Conservation (phyloP, 2,329 filamentous ascomycete genomes). For the Aspergillus flavus region DNA sequence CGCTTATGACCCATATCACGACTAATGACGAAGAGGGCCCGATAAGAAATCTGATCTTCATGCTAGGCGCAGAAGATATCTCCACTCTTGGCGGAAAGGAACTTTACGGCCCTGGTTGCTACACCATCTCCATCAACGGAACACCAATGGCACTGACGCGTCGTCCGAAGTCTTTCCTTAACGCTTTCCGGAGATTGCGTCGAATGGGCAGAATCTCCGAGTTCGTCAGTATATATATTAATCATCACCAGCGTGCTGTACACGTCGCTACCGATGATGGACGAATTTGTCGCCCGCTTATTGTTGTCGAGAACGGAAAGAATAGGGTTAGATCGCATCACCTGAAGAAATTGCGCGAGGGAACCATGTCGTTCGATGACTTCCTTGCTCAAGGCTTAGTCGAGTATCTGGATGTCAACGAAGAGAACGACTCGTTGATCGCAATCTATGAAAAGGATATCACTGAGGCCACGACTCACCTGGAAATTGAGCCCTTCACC, state of each 20-base stretch:
- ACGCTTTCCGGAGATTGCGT: conserved; percentile 81
- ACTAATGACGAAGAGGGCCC: conserved; percentile 93
- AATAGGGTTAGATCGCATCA: conserved; percentile 79
- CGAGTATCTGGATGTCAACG: conserved; percentile 97
- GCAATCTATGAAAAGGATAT: conserved; percentile 87
- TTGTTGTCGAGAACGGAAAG: conserved; percentile 86
- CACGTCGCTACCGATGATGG: conserved; percentile 98
- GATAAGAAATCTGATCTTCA: conserved; percentile 82
- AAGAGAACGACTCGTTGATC: conserved; percentile 95
- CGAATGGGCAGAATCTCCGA: conserved; percentile 91
- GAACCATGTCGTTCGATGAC: conserved; percentile 88
- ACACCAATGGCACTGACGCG: conserved; percentile 87
- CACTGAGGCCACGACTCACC: conserved; percentile 79
- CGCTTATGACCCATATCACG: conserved; percentile 98
- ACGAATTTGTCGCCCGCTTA: conserved; percentile 91
- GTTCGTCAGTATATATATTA: conserved; percentile 95
- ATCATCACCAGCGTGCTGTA: conserved; percentile 86
- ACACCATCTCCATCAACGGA: conserved; percentile 93
- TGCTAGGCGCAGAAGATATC: conserved; percentile 81
- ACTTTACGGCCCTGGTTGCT: conserved; percentile 80
- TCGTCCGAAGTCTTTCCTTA: conserved; percentile 82
- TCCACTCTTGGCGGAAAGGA: conserved; percentile 80
- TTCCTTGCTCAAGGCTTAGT: conserved; percentile 88
- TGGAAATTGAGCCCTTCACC: conserved; percentile 98
- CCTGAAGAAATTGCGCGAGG: conserved; percentile 77